These are phyloP conservation scores for Solanum chiquidenum DNA, from an alignment of 257 asterid species.

Conservation along the genomic window DNA sequence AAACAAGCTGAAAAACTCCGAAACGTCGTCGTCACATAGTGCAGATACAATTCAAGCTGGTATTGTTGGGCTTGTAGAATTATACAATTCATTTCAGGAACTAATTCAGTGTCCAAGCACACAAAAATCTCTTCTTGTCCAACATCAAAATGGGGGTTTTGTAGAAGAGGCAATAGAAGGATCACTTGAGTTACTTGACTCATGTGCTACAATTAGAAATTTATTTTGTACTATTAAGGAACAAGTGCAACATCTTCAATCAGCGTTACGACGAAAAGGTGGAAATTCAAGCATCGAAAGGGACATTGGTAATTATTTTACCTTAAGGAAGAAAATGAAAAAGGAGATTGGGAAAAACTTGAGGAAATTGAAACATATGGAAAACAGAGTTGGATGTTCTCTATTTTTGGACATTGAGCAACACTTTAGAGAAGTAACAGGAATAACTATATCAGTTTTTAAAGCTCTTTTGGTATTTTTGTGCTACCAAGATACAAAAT, in stretches of 20 bases:
- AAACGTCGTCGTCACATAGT: slow-evolving; percentile 12
- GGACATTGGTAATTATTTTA: slow-evolving; percentile 23
- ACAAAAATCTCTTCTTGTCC: slow-evolving; percentile 14
- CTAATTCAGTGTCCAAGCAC: slow-evolving; percentile 14
- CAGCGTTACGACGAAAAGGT: slow-evolving; percentile 57
- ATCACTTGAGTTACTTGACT: slow-evolving; percentile 51
- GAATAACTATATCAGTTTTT: slow-evolving; percentile 17
- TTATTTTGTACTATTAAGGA: slow-evolving; percentile 28
- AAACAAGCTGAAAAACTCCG: slow-evolving; percentile 24
- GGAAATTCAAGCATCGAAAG: slow-evolving; percentile 21
- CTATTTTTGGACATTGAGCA: slow-evolving; percentile 4
- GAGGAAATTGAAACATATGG: slow-evolving; percentile 37
- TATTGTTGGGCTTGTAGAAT: slow-evolving; percentile 11
- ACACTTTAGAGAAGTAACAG: slow-evolving; percentile 15
- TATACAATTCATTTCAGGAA: slow-evolving; percentile 19
- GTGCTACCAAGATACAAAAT: slow-evolving; percentile 30
- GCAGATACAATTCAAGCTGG: slow-evolving; percentile 25
- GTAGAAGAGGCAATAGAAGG: slow-evolving; percentile 30
- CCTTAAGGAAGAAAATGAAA: slow-evolving; percentile 38
- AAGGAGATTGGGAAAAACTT: slow-evolving; percentile 36
- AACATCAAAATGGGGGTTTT: slow-evolving; percentile 16
- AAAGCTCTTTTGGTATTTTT: slow-evolving; percentile 29
- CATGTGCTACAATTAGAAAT: slow-evolving; percentile 37
- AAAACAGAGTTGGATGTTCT: slow-evolving; percentile 8
- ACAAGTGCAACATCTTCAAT: slow-evolving; percentile 42